Evolutionary conservation across 2,329 filamentous ascomycete genomes (phyloP).

Genomic region (Akanthomyces uredinophilus): DNA sequence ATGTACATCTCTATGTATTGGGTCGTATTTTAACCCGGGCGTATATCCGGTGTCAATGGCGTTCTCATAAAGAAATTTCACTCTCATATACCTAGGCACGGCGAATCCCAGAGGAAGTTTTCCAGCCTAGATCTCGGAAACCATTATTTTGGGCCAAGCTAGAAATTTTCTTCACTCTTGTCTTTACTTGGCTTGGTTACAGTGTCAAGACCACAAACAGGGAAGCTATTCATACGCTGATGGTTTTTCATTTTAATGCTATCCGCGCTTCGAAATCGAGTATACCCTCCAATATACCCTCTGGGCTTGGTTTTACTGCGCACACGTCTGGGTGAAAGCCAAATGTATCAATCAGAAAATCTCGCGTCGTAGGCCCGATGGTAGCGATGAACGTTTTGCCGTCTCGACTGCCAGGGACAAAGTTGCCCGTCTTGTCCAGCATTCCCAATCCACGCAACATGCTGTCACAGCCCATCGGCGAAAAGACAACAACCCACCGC

Average conservation of each 20-base stretch:
- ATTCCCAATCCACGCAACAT: conserved; percentile 51
- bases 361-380: conserved; percentile 88
- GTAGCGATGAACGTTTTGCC: conserved; percentile 66
- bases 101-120: not conserved
- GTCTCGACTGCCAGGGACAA: conserved; percentile 24
- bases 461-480: conserved; percentile 58
- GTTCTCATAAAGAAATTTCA: not conserved
- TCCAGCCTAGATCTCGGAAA: not conserved
- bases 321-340: conserved; percentile 71
- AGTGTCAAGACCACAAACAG: not conserved
- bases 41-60: not conserved
- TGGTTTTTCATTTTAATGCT: not conserved
- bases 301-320: conserved; percentile 73
- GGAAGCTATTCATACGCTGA: not conserved
- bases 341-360: conserved; percentile 63
- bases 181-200: not conserved
- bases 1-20: not conserved
- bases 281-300: conserved; percentile 71
- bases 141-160: not conserved
- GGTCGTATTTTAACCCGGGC: not conserved
- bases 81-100: not conserved
- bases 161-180: not conserved
- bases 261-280: conserved; percentile 23
- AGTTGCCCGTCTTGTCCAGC: conserved; percentile 44
- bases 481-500: conserved; percentile 75